Conservation (phyloP, 179 eudicot genomes). For the Carnegiea gigantea region DNA sequence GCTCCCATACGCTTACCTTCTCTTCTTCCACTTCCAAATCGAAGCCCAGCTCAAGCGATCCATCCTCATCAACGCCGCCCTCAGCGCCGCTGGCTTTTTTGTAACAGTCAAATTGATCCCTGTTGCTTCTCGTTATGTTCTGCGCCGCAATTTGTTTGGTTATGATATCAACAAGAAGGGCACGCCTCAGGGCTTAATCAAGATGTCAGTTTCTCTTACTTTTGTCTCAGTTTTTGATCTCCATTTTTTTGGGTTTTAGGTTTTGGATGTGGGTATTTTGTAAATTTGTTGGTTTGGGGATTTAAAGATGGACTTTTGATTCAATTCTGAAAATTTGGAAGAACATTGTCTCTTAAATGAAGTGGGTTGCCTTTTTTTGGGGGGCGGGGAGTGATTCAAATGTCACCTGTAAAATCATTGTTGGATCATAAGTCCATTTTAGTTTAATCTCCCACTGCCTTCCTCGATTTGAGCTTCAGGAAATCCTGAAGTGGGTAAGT, state of each 20-base stretch:
- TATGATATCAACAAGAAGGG: conserved; percentile 89
- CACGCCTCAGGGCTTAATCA: conserved; percentile 71
- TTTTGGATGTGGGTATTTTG: not conserved
- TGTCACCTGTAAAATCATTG: not conserved
- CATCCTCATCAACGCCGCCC: conserved; percentile 54
- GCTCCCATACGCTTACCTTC: conserved; percentile 62
- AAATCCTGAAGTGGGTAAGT: not conserved
- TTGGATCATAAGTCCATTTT: not conserved
- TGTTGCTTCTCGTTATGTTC: conserved; percentile 69
- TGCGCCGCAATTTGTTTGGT: conserved; percentile 82
- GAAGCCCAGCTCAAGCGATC: conserved; percentile 53
- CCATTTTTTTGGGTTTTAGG: not conserved
- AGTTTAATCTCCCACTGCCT: not conserved
- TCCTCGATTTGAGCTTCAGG: not conserved
- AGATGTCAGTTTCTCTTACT: conserved; percentile 55
- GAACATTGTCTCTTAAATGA: not conserved
- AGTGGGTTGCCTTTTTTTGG: not conserved
- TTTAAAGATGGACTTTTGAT: not conserved
- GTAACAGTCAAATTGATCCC: conserved; percentile 66
- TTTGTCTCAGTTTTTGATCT: not conserved
- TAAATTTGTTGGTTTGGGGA: not conserved
- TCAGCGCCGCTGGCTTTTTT: conserved; percentile 65
- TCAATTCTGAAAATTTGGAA: not conserved
- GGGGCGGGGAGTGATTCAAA: not conserved
- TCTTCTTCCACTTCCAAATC: conserved; percentile 59